Evolutionary conservation across 345 rosid genomes (phyloP).

Genomic region (Dipteronia sinensis): DNA sequence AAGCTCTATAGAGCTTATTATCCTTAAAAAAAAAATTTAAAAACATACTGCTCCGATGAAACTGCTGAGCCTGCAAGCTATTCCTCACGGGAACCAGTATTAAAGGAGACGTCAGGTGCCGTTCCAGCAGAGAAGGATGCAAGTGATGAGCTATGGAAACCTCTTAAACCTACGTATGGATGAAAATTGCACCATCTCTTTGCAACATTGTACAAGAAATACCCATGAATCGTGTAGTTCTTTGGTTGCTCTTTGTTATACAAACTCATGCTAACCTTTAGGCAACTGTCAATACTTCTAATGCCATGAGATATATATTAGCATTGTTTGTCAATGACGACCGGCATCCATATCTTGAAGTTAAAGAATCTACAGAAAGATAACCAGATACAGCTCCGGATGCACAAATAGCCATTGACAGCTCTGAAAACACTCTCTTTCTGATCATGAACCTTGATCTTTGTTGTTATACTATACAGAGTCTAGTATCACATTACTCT

Average conservation of each 20-base stretch:
- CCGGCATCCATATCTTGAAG: constrained; percentile 35
- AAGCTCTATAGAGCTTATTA: no score
- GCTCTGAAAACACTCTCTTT: no score
- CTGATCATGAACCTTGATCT: not conserved
- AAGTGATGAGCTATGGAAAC: constrained; percentile 51
- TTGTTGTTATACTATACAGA: not conserved
- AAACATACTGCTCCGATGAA: constrained; percentile 63
- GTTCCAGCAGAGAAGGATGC: constrained; percentile 56
- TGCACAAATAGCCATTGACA: constrained; percentile 59
- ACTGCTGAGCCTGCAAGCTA: constrained; percentile 43
- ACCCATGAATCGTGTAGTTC: constrained; percentile 51
- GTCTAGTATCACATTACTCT: not conserved
- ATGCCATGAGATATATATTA: constrained; percentile 34
- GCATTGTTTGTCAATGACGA: constrained; percentile 25
- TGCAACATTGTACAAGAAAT: constrained; percentile 45
- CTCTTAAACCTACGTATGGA: constrained; percentile 43
- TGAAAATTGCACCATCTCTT: constrained; percentile 51
- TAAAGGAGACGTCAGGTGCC: constrained; percentile 70
- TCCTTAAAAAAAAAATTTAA: no score
- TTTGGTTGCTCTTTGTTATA: constrained; percentile 42
- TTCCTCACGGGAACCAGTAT: constrained; percentile 58
- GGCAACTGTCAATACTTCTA: constrained; percentile 32
- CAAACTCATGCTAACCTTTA: constrained; percentile 68
- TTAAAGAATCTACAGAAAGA: constrained; percentile 31
- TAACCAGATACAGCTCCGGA: constrained; percentile 45